Evolutionary conservation across 1,284 basidiomycete species (phyloP), one percentile per base, ranked within the genome.

Genomic region (Tetrapyrgos nigripes): DNA sequence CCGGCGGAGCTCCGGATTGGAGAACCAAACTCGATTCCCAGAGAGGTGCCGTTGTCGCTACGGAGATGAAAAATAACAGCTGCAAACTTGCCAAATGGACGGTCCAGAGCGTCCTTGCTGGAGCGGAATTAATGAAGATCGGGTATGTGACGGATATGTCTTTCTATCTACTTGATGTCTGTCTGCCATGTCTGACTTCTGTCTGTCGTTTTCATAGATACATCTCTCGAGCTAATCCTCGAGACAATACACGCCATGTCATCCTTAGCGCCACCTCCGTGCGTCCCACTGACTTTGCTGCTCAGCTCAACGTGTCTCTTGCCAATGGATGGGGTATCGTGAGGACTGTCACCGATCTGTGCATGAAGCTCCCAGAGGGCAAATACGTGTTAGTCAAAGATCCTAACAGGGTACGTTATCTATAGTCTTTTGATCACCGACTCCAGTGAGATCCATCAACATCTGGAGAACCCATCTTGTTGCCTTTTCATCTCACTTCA

Each of bases 61-160:
- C 95, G 44, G 97, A 99, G 82, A 98, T 99, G 97, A 99, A 99
- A 84, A 99, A 99, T 81, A 99, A 99, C 80, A 94, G 92, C 70
- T 96, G 91, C 81, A 99, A 99, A 79, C 86, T 99, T 52, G 96
- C 97, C 19, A 93, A 97, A 71, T 99, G 97, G 93, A 91, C 97
- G 0, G 92, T 98, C 29, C 96, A 98, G 81, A 94, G 93, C 72
- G 85, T 98, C 55, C 82, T 99, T 44, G 96, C 97, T 50, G 97
- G 97, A 53, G 97, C 96, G 19, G 97, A 99, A 64, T 82, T 90
- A 67, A 93, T 99, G 90, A 99, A 99, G 82, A 93, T 99, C 73
- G 97, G 97, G 91, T 96, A 71, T 57, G 90, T 78, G 21, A 31
- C 50, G 27, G 26, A 31, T 21, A 50, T 14, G 17, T 28, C 48